Base-by-base conservation (phyloP, 805 yeast species). In the Nakazawaea sp. region DNA sequence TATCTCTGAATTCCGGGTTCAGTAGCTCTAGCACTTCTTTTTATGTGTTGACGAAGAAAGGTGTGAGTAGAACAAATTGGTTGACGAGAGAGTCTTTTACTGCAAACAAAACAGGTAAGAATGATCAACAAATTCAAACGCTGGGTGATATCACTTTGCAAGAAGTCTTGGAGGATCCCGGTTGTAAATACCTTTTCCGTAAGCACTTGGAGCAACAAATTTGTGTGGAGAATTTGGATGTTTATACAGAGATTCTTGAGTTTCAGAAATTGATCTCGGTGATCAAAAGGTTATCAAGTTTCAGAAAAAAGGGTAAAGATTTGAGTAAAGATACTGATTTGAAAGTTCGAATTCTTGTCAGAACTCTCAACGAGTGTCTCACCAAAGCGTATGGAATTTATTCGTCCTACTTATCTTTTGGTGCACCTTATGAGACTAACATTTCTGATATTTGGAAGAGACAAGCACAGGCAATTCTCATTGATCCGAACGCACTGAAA, bases 181-280 rank as follows among this genome's bases (percentile, higher is more conserved):
- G 92, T 0, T 60, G 80, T 62, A 65, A 81, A 37, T 75, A 73
- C 38, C 55, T 85, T 8, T 84, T 87, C 56, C 66, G 76, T 43
- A 61, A 63, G n/a, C 87, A 83, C 51, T 53, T 87, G 35, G 75
- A 70, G 34, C 68, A 65, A 21, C 81, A 77, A 35, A 66, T 69
- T 38, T 86, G 95, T 50, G 71, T 70, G 2, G 96, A 87, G 50
- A 87, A 85, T 48, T 53, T 84, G n/a, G 79, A 80, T 44, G 86
- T 81, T 3, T 84, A 75, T 52, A 56, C 70, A 36, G 83, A 77
- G 41, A 67, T 84, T 33, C 72, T 79, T 42, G 62, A 65, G 10
- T 34, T 39, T n/a, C n/a, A 8, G 26, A 70, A 66, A 43, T 70
- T 67, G 44, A 58, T 73, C n/a, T n/a, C n/a, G n/a, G n/a, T n/a